phyloP scores from a whole-genome alignment of 78 protist genomes.

The Guillardia theta region DNA sequence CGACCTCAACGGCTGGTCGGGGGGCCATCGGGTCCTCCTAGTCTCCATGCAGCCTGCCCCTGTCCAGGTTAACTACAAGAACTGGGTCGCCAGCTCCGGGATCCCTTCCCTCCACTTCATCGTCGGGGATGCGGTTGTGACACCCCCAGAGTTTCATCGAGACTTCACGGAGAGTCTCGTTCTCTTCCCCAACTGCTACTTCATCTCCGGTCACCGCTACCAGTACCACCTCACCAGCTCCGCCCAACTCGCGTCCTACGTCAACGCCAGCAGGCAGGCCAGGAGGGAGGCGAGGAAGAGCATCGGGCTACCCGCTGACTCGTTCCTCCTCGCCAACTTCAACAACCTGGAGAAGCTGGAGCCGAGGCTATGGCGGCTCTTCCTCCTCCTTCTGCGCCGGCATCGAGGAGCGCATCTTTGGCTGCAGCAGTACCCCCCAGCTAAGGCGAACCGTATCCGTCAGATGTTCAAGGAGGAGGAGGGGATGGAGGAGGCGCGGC shows the following conservation, averaged over 20 bases:
- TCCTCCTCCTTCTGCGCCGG: background rate
- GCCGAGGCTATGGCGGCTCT: background rate
- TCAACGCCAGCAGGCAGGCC: background rate
- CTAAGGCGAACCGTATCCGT: background rate
- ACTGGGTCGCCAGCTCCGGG: conserved; percentile 11
- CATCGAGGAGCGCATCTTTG: background rate
- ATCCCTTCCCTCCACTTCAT: background rate
- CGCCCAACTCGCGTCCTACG: background rate
- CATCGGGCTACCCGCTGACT: background rate
- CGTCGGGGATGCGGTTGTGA: background rate
- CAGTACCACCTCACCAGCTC: conserved; percentile 4
- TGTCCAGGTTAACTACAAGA: conserved; percentile 18
- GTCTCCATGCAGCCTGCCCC: background rate
- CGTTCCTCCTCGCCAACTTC: background rate
- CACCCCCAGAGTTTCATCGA: background rate
- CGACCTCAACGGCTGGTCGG: conserved; percentile 1
- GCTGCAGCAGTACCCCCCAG: conserved; percentile 26
- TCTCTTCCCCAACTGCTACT: background rate
- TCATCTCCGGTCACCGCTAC: conserved; percentile 7
- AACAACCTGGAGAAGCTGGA: conserved; percentile 13
- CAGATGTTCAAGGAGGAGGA: background rate
- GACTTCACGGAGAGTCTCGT: background rate
- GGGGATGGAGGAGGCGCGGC: background rate
- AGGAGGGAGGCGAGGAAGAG: background rate
- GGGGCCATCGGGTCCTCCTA: background rate